These are phyloP conservation scores for Noccaea caerulescens DNA, from an alignment of 345 rosid genomes.

Conservation along the genomic window DNA sequence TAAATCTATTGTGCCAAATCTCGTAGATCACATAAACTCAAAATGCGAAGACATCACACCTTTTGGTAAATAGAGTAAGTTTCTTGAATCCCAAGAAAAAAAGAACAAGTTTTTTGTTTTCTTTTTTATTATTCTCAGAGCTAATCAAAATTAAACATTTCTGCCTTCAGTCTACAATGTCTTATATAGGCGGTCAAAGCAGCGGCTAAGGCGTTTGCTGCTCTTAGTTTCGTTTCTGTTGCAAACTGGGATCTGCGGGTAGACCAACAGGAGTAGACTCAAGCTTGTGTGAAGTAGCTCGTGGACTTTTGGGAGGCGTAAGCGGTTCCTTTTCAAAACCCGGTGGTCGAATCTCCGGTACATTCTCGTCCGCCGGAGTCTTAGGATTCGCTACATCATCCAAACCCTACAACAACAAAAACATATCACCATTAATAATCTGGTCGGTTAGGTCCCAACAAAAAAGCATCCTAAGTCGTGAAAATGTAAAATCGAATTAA, in stretches of 20 bases:
- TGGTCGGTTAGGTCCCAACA: not conserved
- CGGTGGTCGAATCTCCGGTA: slow-evolving; percentile 41
- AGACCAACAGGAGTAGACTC: slow-evolving; percentile 45
- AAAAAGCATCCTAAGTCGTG: not conserved
- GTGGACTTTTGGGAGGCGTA: slow-evolving; percentile 32
- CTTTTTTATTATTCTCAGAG: slow-evolving; percentile 20
- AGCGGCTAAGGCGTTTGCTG: slow-evolving; percentile 12
- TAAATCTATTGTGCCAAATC: not conserved
- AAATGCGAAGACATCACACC: slow-evolving; percentile 5
- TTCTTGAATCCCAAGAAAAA: slow-evolving; percentile 34
- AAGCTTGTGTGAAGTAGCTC: slow-evolving; percentile 44
- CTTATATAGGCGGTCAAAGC: not conserved
- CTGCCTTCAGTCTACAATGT: slow-evolving; percentile 24
- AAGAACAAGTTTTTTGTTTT: not conserved
- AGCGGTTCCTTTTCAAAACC: slow-evolving; percentile 45
- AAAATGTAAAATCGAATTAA: not conserved
- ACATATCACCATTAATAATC: slow-evolving; percentile 10
- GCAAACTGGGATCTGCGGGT: slow-evolving; percentile 41
- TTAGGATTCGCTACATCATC: slow-evolving; percentile 49
- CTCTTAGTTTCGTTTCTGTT: slow-evolving; percentile 41
- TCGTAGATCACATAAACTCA: slow-evolving; percentile 24
- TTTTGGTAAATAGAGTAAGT: slow-evolving; percentile 20
- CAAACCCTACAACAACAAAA: slow-evolving; percentile 36
- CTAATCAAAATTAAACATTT: slow-evolving; percentile 22
- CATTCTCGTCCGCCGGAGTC: slow-evolving; percentile 41